Percentiles rank a stretch among this genome's conserved stretches.
Evolutionary conservation across 805 yeast species (phyloP).

Genomic region (Yamadazyma endophytica): DNA sequence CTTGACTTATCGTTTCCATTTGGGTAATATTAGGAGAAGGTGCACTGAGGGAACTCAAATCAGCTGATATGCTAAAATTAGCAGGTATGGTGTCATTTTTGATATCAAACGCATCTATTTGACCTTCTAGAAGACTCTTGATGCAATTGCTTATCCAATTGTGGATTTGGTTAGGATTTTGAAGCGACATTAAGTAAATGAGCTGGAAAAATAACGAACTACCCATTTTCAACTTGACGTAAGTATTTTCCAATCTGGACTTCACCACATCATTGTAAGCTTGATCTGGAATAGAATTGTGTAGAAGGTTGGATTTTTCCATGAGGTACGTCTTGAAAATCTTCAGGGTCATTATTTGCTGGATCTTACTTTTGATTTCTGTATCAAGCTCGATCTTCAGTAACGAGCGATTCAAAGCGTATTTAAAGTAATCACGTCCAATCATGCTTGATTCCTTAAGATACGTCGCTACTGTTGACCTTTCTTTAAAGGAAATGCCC

Average conservation of each 20-base stretch:
- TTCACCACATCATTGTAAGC: background rate
- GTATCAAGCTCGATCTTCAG: background rate
- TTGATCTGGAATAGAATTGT: background rate
- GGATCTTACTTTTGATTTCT: background rate
- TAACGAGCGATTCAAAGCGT: background rate
- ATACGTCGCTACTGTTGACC: background rate
- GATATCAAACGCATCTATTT: too few relatives aligned
- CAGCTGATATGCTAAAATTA: too few relatives aligned
- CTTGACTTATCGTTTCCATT: too few relatives aligned
- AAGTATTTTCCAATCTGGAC: slow-evolving; percentile 1
- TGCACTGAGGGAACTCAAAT: too few relatives aligned
- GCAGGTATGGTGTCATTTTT: too few relatives aligned
- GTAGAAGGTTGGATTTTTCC: background rate
- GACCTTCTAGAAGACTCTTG: too few relatives aligned
- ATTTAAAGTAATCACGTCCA: slow-evolving; percentile 6
- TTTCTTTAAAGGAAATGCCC: background rate
- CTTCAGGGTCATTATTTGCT: slow-evolving; percentile 1
- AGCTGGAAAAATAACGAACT: slow-evolving; percentile 6
- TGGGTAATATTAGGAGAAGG: too few relatives aligned
- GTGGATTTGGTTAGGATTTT: too few relatives aligned
- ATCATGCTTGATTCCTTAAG: background rate
- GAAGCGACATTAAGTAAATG: too few relatives aligned
- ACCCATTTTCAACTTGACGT: slow-evolving; percentile 5
- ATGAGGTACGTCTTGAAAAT: slow-evolving; percentile 5
- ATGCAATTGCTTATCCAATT: too few relatives aligned